These are phyloP conservation scores for Claviceps sorghi DNA, from an alignment of 2,329 filamentous ascomycete genomes.

Conservation along the genomic window DNA sequence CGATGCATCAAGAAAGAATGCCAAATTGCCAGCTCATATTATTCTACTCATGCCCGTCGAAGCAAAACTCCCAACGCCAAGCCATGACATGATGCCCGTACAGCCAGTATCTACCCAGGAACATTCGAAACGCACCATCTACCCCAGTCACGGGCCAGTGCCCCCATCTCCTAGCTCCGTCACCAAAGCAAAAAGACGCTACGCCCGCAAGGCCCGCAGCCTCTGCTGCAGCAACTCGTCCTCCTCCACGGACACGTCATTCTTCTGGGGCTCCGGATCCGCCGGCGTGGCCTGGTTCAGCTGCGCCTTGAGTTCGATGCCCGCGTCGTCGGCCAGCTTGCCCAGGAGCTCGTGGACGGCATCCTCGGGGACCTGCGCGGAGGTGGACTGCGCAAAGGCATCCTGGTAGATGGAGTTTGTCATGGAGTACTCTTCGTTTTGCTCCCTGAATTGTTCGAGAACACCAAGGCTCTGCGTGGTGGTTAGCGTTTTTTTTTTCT, in stretches of 20 bases:
- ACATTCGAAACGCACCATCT: no score
- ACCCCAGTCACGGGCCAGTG: no score
- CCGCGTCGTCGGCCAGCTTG: slow-evolving; percentile 77
- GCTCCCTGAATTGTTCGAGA: slow-evolving; percentile 45
- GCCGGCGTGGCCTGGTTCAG: slow-evolving; percentile 44
- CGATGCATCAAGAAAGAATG: no score
- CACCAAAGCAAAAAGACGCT: not conserved
- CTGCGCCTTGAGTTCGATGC: slow-evolving; percentile 66
- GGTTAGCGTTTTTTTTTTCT: not conserved
- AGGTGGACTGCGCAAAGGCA: slow-evolving; percentile 63
- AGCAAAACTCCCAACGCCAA: slow-evolving; percentile 6
- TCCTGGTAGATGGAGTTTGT: slow-evolving; percentile 69
- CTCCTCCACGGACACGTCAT: slow-evolving; percentile 60
- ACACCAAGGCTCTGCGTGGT: slow-evolving; percentile 36
- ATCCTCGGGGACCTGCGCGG: slow-evolving; percentile 60
- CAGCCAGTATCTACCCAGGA: not conserved
- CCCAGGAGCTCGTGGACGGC: slow-evolving; percentile 76
- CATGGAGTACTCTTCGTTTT: slow-evolving; percentile 51
- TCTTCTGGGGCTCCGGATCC: slow-evolving; percentile 40
- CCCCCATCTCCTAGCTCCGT: not conserved
- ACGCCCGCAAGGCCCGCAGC: slow-evolving; percentile 40
- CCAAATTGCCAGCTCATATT: no score
- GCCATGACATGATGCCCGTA: not conserved
- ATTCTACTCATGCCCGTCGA: not conserved
- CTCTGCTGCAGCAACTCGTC: slow-evolving; percentile 59